Evolutionary conservation across 306 rosid genomes (phyloP).

Genomic region (Astragalus glycyphyllos): DNA sequence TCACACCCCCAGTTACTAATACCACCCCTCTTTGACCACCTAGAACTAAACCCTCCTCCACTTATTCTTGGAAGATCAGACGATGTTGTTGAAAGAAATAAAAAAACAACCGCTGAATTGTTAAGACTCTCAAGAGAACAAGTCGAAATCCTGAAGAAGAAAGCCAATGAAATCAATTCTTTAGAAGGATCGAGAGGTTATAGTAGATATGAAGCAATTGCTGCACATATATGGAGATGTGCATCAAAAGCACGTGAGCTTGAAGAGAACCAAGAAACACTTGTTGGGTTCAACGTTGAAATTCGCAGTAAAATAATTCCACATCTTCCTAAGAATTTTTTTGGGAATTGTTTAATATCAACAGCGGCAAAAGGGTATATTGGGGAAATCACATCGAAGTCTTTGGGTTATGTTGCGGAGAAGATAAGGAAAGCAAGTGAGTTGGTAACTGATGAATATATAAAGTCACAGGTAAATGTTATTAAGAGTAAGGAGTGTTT

Average conservation of each 20-base stretch:
- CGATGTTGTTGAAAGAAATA: neutral
- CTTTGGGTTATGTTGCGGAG: neutral
- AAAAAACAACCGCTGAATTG: neutral
- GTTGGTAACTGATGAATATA: neutral
- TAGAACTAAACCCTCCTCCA: constrained; percentile 20
- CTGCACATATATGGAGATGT: constrained; percentile 37
- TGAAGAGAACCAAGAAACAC: neutral
- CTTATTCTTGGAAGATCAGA: constrained; percentile 9
- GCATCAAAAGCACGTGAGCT: constrained; percentile 16
- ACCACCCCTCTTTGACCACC: constrained; percentile 9
- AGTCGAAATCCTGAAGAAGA: constrained; percentile 26
- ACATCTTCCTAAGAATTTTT: constrained; percentile 26
- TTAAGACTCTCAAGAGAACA: constrained; percentile 12
- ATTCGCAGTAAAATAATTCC: constrained; percentile 10
- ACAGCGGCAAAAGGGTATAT: neutral
- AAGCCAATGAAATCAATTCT: neutral
- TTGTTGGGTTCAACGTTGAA: neutral
- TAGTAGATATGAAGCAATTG: constrained; percentile 33
- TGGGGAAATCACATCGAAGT: constrained; percentile 1
- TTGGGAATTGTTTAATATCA: constrained; percentile 25
- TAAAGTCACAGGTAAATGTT: neutral
- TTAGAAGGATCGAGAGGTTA: neutral
- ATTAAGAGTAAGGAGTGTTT: neutral
- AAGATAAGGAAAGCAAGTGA: constrained; percentile 5
- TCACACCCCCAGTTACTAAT: neutral